Base-by-base conservation (phyloP, 2,329 filamentous ascomycete species). In the Penicillium fuscoglaucum region DNA sequence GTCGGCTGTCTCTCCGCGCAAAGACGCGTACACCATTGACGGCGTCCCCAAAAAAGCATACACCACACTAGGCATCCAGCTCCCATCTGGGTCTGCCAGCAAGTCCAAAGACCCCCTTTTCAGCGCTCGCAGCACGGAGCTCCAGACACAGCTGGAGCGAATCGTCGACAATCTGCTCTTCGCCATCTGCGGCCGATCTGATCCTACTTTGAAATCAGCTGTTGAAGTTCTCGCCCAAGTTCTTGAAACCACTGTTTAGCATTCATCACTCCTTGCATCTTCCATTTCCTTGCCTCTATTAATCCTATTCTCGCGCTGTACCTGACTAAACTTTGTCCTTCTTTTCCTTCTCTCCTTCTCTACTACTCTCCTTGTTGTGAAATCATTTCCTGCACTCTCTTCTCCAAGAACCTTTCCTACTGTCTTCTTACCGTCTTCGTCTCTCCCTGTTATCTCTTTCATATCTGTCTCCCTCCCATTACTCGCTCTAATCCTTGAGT, bases 151-250 rank as follows among this genome's bases (percentile, higher is more conserved):
- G 21, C 62, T 77, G 7, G 72, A 76, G 45, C 55, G 61, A 29
- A 74, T 75, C 26, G 64, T 75, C n/a, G 71, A 76, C 39, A 71
- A 74, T 19, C 56, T 76, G 3, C 57, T 77, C 0, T 71, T 74
- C 45, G 69, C 71, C 6, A 69, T 76, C 4, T 70, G 69, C n/a
- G 74, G 74, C 10, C 67, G 68, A 44, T 64, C 69, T 2, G 74
- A 76, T 31, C 69, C 69, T 41, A 73, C 66, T 1, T 52, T 76
- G n/a, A 76, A 74, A 63, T 67, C 74, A 2, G 70, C 74, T 17
- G 66, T 76, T 15, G 66, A 71, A 37, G 74, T 76, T 21, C 59
- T 77, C n/a, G 69, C 68, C 6, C 71, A 76, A 57, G 72, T 76
- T 10, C 71, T 77, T 19, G 74, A 76, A 59, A 63, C 64, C 13